Evolutionary conservation across 2,329 filamentous ascomycete genomes (phyloP).

Genomic region (Colletotrichum sp.): DNA sequence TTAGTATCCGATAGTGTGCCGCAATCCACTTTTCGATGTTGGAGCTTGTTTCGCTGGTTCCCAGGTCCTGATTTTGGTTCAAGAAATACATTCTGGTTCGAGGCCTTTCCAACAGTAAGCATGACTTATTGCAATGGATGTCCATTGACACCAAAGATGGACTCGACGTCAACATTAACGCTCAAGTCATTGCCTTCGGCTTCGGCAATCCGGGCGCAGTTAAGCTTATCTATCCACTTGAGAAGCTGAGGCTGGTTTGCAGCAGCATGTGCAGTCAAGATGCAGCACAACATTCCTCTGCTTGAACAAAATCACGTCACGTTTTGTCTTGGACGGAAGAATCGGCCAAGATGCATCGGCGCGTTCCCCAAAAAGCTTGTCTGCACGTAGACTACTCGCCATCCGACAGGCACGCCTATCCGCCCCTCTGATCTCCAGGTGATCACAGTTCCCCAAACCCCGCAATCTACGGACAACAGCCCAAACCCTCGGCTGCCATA

Average conservation of each 20-base stretch:
- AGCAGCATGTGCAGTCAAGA: neutral
- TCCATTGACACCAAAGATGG: neutral
- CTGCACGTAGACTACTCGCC: neutral
- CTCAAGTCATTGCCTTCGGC: neutral
- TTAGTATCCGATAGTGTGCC: neutral
- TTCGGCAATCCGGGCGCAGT: neutral
- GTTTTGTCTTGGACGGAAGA: neutral
- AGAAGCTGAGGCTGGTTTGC: neutral
- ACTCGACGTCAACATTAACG: neutral
- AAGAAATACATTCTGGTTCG: neutral
- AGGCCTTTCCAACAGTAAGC: neutral
- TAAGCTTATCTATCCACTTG: neutral
- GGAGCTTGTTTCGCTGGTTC: neutral
- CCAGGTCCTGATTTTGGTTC: neutral
- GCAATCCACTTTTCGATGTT: neutral
- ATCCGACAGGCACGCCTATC: conserved; percentile 7
- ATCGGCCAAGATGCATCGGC: neutral
- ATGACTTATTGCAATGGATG: neutral
- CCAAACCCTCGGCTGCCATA: neutral
- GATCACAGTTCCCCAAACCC: neutral
- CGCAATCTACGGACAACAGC: neutral
- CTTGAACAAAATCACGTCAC: neutral
- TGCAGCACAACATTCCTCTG: neutral
- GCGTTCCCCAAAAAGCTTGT: neutral
- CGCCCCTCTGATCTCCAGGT: conserved; percentile 10